A percentile compares a stretch with the other conserved stretches of the same genome.
Evolutionary conservation across 176 grass and related monocot genomes (phyloP).

Genomic region (Triticum timopheevii): DNA sequence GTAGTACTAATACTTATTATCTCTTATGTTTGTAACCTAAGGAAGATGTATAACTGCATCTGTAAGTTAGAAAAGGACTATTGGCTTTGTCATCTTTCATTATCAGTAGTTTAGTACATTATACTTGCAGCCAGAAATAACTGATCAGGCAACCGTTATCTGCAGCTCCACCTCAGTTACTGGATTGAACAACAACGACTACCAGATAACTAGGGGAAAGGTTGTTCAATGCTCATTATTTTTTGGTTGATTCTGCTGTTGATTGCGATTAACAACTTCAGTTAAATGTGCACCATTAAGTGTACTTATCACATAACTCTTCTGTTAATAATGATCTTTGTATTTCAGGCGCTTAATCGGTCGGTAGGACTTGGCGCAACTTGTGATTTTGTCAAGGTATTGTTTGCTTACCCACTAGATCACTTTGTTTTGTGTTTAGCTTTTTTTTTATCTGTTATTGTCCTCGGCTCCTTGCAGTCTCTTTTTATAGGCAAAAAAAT

Average conservation of each 20-base stretch:
- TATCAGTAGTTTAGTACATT: conserved; percentile 8
- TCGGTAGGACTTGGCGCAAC: conserved; percentile 62
- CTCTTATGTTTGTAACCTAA: background rate
- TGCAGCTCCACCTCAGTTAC: conserved; percentile 87
- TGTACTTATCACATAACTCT: background rate
- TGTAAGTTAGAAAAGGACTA: background rate
- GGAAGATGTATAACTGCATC: background rate
- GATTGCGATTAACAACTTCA: background rate
- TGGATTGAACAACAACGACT: conserved; percentile 95
- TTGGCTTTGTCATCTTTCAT: background rate
- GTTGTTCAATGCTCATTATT: conserved; percentile 35
- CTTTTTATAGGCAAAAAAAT: background rate
- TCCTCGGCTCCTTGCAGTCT: background rate
- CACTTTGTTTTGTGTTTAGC: background rate
- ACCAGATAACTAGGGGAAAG: conserved; percentile 95
- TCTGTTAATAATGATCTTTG: conserved; percentile 24
- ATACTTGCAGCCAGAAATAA: background rate
- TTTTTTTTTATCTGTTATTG: background rate
- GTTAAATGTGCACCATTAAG: conserved; percentile 4
- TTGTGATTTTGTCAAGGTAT: conserved; percentile 95
- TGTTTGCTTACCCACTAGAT: background rate
- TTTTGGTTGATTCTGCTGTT: conserved; percentile 13
- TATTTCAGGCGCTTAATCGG: conserved; percentile 70
- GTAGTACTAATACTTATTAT: background rate
- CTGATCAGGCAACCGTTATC: conserved; percentile 19